These are phyloP conservation scores for Magnolia officinalis DNA, from an alignment of 164 flowering plant species.

Conservation along the genomic window DNA sequence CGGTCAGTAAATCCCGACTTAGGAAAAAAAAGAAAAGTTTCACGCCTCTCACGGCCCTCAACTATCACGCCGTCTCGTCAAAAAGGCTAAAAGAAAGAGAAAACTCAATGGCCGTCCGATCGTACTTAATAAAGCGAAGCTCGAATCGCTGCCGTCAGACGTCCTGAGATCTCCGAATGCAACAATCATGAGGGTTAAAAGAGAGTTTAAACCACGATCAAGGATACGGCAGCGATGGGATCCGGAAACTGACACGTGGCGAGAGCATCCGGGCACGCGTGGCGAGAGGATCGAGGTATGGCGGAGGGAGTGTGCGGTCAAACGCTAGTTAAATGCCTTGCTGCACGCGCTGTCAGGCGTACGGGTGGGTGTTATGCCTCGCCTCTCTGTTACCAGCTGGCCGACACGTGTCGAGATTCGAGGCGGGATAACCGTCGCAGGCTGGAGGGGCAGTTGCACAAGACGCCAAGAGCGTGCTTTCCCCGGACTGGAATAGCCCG, in stretches of 20 bases:
- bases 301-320: background rate
- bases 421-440: background rate
- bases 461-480: slow-evolving; percentile 14
- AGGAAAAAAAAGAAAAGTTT: background rate
- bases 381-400: background rate
- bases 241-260: slow-evolving; percentile 4
- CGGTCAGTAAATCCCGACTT: background rate
- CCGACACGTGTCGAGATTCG: background rate
- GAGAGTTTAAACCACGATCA: slow-evolving; percentile 3
- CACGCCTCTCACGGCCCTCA: background rate
- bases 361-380: background rate
- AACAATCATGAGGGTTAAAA: background rate
- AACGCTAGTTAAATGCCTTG: slow-evolving; percentile 5
- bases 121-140: background rate
- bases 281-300: background rate
- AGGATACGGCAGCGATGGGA: background rate
- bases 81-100: background rate
- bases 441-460: background rate
- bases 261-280: background rate
- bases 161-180: background rate
- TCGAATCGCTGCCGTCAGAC: background rate
- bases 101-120: background rate
- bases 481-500: background rate
- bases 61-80: background rate
- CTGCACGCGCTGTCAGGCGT: slow-evolving; percentile 7